These are phyloP conservation scores for Saccharum spontaneum DNA, from an alignment of 176 grass and related monocot genomes.

Conservation along the genomic window DNA sequence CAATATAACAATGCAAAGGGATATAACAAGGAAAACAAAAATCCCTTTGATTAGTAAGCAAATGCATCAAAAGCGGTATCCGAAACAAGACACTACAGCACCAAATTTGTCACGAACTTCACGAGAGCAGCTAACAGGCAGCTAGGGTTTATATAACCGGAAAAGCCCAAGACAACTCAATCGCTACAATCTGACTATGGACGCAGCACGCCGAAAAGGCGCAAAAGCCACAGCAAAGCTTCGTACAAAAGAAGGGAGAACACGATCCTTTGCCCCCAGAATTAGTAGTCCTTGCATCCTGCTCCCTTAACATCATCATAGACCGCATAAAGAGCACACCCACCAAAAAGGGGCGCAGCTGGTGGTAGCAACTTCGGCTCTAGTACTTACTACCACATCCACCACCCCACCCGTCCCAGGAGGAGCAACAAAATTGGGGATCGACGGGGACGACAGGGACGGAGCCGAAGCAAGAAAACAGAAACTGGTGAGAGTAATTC, in stretches of 20 bases:
- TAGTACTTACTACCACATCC: background rate
- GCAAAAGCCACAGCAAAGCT: conserved; percentile 28
- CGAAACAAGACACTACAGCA: background rate
- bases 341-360: background rate
- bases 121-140: conserved; percentile 12
- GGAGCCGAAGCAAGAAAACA: conserved; percentile 5
- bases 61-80: background rate
- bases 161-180: conserved; percentile 22
- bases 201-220: conserved; percentile 20
- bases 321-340: conserved; percentile 5
- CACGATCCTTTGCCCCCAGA: conserved; percentile 19
- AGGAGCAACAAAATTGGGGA: conserved; percentile 36
- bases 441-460: background rate
- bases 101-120: background rate
- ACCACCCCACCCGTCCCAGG: conserved; percentile 6
- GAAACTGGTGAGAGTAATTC: background rate
- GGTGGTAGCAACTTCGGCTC: background rate
- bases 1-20: conserved; percentile 8
- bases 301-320: conserved; percentile 7
- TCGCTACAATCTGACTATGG: background rate
- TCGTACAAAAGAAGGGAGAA: conserved; percentile 22
- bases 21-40: background rate
- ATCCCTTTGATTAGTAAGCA: background rate
- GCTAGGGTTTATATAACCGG: conserved; percentile 23
- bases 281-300: conserved; percentile 34